Evolutionary conservation across 495 filamentous ascomycete species (phyloP).

Genomic region (Penicillium psychrofluorescens): DNA sequence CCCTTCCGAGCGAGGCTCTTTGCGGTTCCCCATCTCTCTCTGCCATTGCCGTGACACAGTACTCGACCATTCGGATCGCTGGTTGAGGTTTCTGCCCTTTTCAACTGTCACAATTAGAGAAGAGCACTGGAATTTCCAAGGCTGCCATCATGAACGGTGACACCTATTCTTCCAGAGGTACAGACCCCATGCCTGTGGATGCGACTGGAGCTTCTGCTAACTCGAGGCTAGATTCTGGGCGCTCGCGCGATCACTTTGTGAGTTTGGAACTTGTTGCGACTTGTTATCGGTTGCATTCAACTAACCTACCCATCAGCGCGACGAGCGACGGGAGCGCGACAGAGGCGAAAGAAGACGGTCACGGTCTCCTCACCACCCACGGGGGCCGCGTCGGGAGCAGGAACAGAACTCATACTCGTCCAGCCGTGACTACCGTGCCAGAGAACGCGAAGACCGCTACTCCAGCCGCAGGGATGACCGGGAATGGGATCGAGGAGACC

Average conservation of each 20-base stretch:
- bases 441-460: conserved; percentile 64
- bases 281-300: not conserved
- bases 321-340: conserved; percentile 46
- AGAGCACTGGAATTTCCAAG: too few relatives aligned
- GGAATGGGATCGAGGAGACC: conserved; percentile 45
- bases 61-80: too few relatives aligned
- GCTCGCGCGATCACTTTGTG: conserved; percentile 70
- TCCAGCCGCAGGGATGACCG: conserved; percentile 45
- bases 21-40: too few relatives aligned
- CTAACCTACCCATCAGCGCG: conserved; percentile 35
- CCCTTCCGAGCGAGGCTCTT: conserved; percentile 10
- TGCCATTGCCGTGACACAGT: too few relatives aligned
- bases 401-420: conserved; percentile 86
- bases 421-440: conserved; percentile 81
- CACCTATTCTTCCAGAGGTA: conserved; percentile 75
- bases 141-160: conserved; percentile 69
- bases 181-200: not conserved
- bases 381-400: conserved; percentile 52
- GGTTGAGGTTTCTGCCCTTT: too few relatives aligned
- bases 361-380: conserved; percentile 63
- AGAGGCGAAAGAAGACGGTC: conserved; percentile 63
- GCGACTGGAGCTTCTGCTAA: conserved; percentile 8
- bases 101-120: too few relatives aligned
- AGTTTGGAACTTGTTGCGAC: conserved; percentile 25
- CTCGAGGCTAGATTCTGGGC: conserved; percentile 48